Percentiles rank a stretch among this genome's conserved stretches.
These are phyloP conservation scores for Dissophora ornata DNA, from an alignment of 192 early-diverging fungal species.

Conservation along the genomic window DNA sequence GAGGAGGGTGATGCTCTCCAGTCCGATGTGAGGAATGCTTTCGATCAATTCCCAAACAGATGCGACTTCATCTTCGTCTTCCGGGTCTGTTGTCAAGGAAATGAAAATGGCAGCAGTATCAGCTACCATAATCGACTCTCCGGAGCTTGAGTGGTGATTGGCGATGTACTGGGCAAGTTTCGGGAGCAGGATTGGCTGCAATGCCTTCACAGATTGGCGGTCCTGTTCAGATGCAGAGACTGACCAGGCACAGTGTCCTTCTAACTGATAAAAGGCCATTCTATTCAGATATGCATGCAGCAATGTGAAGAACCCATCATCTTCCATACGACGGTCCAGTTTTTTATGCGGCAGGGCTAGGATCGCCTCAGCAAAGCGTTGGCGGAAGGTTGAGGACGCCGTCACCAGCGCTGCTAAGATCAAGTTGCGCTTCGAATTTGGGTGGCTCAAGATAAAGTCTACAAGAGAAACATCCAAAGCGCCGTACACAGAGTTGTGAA, in stretches of 20 bases:
- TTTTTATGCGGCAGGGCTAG: conserved; percentile 3
- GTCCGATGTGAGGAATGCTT: conserved; percentile 29
- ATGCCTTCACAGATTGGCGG: conserved; percentile 18
- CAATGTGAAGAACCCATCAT: conserved; percentile 17
- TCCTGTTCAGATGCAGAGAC: conserved; percentile 27
- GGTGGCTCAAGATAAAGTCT: conserved; percentile 30
- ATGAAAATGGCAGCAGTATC: conserved; percentile 31
- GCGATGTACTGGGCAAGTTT: conserved; percentile 27
- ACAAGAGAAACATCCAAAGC: conserved; percentile 26
- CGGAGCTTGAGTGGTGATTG: conserved; percentile 8
- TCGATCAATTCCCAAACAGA: conserved; percentile 25
- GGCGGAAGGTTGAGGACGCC: conserved; percentile 9
- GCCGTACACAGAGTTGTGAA: conserved; percentile 8
- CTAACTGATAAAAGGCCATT: not conserved
- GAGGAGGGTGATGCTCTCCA: conserved; percentile 27
- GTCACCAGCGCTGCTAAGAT: conserved; percentile 41
- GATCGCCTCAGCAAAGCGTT: conserved; percentile 12
- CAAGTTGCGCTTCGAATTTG: conserved; percentile 21
- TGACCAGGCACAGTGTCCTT: conserved; percentile 26
- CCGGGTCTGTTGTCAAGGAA: conserved; percentile 10
- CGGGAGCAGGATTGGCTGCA: conserved; percentile 13
- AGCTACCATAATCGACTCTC: conserved; percentile 7
- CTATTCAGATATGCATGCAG: conserved; percentile 38
- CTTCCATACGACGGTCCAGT: not conserved
- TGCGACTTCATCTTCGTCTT: conserved; percentile 23